Evolutionary conservation across 371 early-diverging fungal species (phyloP), one percentile per base, ranked within the genome.

Genomic region (Enteropsectra breve): DNA sequence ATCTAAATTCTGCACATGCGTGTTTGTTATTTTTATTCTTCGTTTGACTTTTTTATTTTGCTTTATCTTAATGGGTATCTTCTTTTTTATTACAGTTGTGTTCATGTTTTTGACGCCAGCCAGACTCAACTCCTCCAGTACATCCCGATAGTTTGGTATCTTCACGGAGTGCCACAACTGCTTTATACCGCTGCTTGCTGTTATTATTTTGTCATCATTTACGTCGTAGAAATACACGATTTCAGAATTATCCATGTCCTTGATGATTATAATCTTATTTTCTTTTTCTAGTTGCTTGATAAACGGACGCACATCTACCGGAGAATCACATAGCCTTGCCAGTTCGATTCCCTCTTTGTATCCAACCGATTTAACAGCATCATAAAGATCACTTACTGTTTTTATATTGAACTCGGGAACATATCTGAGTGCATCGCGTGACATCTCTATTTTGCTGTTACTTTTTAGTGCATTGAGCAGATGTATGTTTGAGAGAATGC

Each of bases 11-110:
- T 81, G 74, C 36, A 81, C 69, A 69, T 81, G 81, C 40, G 81
- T 79, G 50, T 81, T 81, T 23, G 81, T 81, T 60, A 81, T 76
- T 61, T 77, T 79, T 29, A 81, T 77, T 47, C 69, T 77, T 66
- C 81, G 59, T 52, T 64, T 62, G 60, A 69, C 67, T 49, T 64
- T 75, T 46, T 79, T 81, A 29, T 34, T 58, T 55, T 66, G 73
- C 15, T 47, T 66, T 21, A 53, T 52, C 40, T 69, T 67, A 13
- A 54, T 45, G 8, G 70, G 61, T 43, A 59, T 37, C 34, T 65
- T 54, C 28, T 66, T 69, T 43, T 73, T 75, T 32, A 57, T 57
- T 21, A 58, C 65, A 49, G 69, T 50, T 26, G 52, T 69, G 21
- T 69, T 70, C 5, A 62, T 57, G 13, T 45, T 52, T 45, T 74